A percentile compares a stretch with the other conserved stretches of the same genome.
Conservation (phyloP, 352 stramenopile species). For the Globisporangium spinosum region DNA sequence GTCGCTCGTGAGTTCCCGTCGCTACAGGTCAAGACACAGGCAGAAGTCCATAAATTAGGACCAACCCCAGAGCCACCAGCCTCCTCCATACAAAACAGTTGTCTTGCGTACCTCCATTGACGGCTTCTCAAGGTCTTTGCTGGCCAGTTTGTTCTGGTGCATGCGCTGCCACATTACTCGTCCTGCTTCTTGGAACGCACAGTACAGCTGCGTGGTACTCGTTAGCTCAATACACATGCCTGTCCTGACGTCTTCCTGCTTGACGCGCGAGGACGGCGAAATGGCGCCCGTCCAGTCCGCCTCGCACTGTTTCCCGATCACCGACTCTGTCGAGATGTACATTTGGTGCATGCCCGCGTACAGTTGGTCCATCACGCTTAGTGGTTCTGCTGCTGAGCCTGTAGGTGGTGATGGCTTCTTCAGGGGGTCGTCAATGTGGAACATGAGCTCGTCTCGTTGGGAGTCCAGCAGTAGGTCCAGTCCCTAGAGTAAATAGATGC, state of each 20-base stretch:
- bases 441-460: neutral
- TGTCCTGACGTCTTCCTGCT: neutral
- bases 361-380: neutral
- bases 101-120: neutral
- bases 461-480: neutral
- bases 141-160: neutral
- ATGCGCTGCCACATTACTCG: constrained; percentile 2
- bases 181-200: constrained; percentile 10
- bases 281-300: neutral
- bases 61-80: neutral
- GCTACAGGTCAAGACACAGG: neutral
- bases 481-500: neutral
- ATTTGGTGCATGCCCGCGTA: constrained; percentile 2
- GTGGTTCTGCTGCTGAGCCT: neutral
- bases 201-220: neutral
- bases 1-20: neutral
- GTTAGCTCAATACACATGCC: constrained; percentile 7
- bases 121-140: neutral
- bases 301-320: neutral
- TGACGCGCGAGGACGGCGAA: neutral
- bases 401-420: neutral
- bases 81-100: neutral
- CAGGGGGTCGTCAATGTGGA: neutral
- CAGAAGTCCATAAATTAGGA: neutral
- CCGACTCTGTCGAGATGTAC: neutral